Evolutionary conservation across 192 early-diverging fungal genomes (phyloP).

Genomic region (Fimicolochytrium jonesii): DNA sequence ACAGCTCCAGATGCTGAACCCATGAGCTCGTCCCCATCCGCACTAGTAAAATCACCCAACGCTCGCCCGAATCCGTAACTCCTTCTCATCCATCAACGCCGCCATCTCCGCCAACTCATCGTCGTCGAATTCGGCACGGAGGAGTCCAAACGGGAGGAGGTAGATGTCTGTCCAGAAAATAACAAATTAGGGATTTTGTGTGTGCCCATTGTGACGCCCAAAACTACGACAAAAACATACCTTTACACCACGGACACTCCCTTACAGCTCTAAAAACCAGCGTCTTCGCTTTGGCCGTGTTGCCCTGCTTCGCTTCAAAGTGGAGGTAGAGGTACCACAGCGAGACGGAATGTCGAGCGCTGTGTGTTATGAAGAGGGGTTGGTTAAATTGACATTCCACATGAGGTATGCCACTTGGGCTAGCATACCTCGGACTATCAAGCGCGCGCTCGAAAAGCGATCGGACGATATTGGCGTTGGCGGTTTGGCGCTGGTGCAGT

Average conservation of each 20-base stretch:
- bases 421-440: conserved; percentile 29
- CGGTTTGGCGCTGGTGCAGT: conserved; percentile 45
- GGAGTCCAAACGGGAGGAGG: conserved; percentile 44
- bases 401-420: too few species aligned
- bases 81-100: conserved; percentile 63
- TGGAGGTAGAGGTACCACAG: conserved; percentile 62
- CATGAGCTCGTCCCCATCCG: too few species aligned
- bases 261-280: conserved; percentile 56
- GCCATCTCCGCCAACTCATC: conserved; percentile 52
- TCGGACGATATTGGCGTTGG: conserved; percentile 51
- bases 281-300: conserved; percentile 39
- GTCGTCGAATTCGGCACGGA: conserved; percentile 34
- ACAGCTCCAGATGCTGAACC: too few species aligned
- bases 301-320: conserved; percentile 48
- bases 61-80: conserved; percentile 47
- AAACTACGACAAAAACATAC: conserved; percentile 34
- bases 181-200: neutral
- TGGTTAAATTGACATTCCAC: too few species aligned
- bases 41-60: too few species aligned
- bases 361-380: too few species aligned
- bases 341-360: conserved; percentile 41
- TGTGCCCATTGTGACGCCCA: too few species aligned
- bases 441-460: conserved; percentile 55
- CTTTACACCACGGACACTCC: conserved; percentile 68
- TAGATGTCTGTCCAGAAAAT: conserved; percentile 42